Percentiles rank a stretch among this genome's conserved stretches.
Evolutionary conservation across 805 yeast genomes (phyloP).

Genomic region (Saccharomycopsis sp.): DNA sequence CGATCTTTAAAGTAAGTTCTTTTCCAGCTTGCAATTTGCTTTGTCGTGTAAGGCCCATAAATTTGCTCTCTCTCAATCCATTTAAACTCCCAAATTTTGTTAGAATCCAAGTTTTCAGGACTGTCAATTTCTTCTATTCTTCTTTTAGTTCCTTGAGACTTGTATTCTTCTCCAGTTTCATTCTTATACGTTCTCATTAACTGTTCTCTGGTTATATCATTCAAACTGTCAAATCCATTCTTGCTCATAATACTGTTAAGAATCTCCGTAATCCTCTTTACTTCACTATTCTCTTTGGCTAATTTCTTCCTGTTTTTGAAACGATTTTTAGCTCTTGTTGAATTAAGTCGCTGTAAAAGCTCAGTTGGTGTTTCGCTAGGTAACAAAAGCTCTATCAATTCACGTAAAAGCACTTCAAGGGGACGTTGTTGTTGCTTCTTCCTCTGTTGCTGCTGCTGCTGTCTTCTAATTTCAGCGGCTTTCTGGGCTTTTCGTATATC

Average conservation of each 20-base stretch:
- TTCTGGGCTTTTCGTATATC: slow-evolving; percentile 33
- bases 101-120: slow-evolving; percentile 24
- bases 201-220: slow-evolving; percentile 52
- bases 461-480: slow-evolving; percentile 30
- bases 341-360: slow-evolving; percentile 38
- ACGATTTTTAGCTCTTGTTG: slow-evolving; percentile 7
- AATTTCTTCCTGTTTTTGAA: not conserved
- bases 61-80: slow-evolving; percentile 38
- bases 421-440: slow-evolving; percentile 21
- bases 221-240: slow-evolving; percentile 37
- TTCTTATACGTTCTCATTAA: slow-evolving; percentile 38
- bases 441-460: slow-evolving; percentile 28
- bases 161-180: slow-evolving; percentile 37
- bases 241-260: slow-evolving; percentile 37
- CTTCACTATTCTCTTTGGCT: slow-evolving; percentile 3
- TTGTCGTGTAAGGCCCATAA: slow-evolving; percentile 44
- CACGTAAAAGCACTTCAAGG: slow-evolving; percentile 25
- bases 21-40: slow-evolving; percentile 47
- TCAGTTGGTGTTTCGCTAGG: slow-evolving; percentile 59
- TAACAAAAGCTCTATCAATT: slow-evolving; percentile 39
- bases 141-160: slow-evolving; percentile 19
- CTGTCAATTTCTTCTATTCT: slow-evolving; percentile 15
- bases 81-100: slow-evolving; percentile 40
- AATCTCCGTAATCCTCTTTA: slow-evolving; percentile 38
- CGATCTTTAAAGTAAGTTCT: slow-evolving; percentile 39